phyloP scores from a whole-genome alignment of 1,284 basidiomycete genomes.

The Prillingera fragicola region DNA sequence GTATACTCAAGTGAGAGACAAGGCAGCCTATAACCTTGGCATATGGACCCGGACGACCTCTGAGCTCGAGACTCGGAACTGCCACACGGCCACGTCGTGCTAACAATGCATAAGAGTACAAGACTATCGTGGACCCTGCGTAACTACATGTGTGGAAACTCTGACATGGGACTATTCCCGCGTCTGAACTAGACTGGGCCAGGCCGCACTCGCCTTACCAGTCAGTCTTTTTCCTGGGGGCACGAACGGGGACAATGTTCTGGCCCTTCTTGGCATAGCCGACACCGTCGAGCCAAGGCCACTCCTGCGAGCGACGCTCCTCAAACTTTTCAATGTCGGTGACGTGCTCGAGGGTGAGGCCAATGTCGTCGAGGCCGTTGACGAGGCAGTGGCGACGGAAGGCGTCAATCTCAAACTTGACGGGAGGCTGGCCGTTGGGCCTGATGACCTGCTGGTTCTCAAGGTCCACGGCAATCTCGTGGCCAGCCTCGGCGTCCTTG shows the following conservation, averaged over 20 bases:
- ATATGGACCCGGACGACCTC: too few relatives aligned
- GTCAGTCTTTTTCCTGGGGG: constrained; percentile 55
- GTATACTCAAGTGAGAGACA: too few relatives aligned
- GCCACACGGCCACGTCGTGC: too few relatives aligned
- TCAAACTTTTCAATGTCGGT: constrained; percentile 70
- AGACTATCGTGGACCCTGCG: too few relatives aligned
- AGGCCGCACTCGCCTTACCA: too few relatives aligned
- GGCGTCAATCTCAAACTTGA: constrained; percentile 72
- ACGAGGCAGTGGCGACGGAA: constrained; percentile 88
- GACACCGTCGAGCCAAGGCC: constrained; percentile 93
- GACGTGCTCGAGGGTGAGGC: constrained; percentile 75
- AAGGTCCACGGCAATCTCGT: constrained; percentile 82
- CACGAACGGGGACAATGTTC: constrained; percentile 50
- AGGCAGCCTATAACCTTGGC: too few relatives aligned
- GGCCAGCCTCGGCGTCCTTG: constrained; percentile 70
- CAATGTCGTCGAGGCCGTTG: constrained; percentile 91
- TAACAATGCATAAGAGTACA: too few relatives aligned
- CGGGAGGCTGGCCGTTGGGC: constrained; percentile 63
- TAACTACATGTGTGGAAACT: too few relatives aligned
- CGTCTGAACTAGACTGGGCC: too few relatives aligned
- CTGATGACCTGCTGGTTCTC: constrained; percentile 79
- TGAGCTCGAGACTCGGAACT: too few relatives aligned
- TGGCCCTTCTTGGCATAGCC: constrained; percentile 66
- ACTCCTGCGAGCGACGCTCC: constrained; percentile 62
- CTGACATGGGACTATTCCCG: too few relatives aligned